Base-by-base conservation (phyloP, 1,284 basidiomycete genomes). In the Malassezia pachydermatis region DNA sequence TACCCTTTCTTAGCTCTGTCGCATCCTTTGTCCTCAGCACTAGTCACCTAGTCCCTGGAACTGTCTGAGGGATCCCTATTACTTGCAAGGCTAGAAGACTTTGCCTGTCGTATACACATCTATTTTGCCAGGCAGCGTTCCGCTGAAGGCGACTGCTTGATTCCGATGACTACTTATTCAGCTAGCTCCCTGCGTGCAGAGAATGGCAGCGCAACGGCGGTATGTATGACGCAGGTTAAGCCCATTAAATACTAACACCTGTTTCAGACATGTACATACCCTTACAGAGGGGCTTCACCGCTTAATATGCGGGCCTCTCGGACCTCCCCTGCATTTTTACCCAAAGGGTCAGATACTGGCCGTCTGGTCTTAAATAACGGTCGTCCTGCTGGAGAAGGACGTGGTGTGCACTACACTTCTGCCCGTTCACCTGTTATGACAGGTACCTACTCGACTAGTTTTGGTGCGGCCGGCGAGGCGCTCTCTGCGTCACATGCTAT, bases 381-480 rank as follows among this genome's bases (percentile, higher is more conserved):
- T 6, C 44, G 38, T 17, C n/a, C 37, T 1, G 10, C 11, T 22
- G 16, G 19, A 3, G 33, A 46, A 19, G 43, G 14, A 2, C 17
- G 39, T n/a, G 24, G 29, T 16, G 23, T 45, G 27, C 30, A 17
- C 22, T 7, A 28, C 13, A n/a, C n/a, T n/a, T 11, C 32, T 9
- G 13, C 32, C 2, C 41, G 41, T 32, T 30, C 48, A 7, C 48
- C 42, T 7, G 27, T 29, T 17, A 28, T 20, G 16, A 30, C 22
- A 11, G 34, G n/a, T 22, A 20, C 20, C 20, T 45, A 63, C 13
- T 65, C 67, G 9, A 63, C 66, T 6, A 67, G 64, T 19, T 65
- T 70, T 14, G 66, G 66, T 23, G 60, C 67, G 5, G 67, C 67
- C 14, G 67, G 59, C 13, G 65, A 67, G 35, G 65, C 65, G 20